Percentiles rank a stretch among this genome's conserved stretches.
phyloP scores from a whole-genome alignment of 2,329 filamentous ascomycete species.

The Colletotrichum euphorbiae region DNA sequence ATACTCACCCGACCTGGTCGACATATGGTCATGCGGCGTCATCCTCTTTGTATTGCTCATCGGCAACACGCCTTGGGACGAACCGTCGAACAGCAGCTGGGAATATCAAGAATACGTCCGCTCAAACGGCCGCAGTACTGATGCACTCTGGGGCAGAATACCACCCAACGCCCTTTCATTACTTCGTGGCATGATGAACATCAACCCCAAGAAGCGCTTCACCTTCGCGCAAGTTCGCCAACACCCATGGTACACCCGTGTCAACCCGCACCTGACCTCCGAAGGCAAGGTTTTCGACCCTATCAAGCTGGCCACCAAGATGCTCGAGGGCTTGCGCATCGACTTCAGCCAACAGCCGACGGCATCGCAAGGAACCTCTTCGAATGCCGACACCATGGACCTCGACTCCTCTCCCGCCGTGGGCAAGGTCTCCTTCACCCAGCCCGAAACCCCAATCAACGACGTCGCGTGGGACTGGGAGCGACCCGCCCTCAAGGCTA shows the following conservation, averaged over 20 bases:
- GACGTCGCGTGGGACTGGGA: constrained; percentile 92
- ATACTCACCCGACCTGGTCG: constrained; percentile 83
- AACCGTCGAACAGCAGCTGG: constrained; percentile 85
- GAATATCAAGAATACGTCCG: constrained; percentile 91
- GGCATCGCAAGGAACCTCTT: constrained; percentile 54
- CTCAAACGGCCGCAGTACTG: constrained; percentile 82
- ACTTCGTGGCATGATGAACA: constrained; percentile 90
- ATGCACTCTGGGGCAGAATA: constrained; percentile 86
- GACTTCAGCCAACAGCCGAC: constrained; percentile 80
- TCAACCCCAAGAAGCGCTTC: constrained; percentile 81
- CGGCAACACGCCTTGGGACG: constrained; percentile 98
- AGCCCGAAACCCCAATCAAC: constrained; percentile 81
- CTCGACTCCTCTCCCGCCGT: constrained; percentile 64
- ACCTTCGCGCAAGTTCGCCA: constrained; percentile 86
- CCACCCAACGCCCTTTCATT: constrained; percentile 82
- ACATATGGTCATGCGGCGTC: constrained; percentile 98
- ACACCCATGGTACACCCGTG: constrained; percentile 93
- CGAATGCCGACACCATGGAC: constrained; percentile 72
- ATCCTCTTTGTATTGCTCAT: constrained; percentile 97
- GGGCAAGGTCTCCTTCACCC: constrained; percentile 77
- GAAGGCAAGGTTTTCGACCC: constrained; percentile 84
- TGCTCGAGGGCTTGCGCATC: constrained; percentile 92
- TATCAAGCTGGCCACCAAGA: constrained; percentile 88
- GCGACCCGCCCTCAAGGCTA: constrained; percentile 70
- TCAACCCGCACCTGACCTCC: constrained; percentile 79